These are phyloP conservation scores for Cladosporium velox DNA, from an alignment of 2,329 filamentous ascomycete genomes.

Conservation along the genomic window DNA sequence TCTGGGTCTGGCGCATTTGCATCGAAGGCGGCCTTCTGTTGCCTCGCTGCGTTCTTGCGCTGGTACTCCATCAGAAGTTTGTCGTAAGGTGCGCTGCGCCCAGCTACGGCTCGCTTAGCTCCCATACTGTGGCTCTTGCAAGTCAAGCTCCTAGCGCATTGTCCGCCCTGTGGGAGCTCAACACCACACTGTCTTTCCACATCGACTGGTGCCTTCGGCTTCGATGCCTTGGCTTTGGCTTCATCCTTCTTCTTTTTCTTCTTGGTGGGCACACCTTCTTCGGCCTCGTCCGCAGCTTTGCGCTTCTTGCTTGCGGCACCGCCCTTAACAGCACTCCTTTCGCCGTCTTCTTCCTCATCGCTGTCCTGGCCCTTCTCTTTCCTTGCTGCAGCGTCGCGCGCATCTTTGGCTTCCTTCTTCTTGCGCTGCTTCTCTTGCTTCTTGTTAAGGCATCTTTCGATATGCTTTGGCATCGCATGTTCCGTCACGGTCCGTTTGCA, in stretches of 20 bases:
- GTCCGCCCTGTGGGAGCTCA: conserved; percentile 76
- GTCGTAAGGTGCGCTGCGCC: conserved; percentile 83
- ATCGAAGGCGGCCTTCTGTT: conserved; percentile 94
- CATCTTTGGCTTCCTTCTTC: conserved; percentile 64
- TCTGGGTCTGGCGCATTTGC: conserved; percentile 82
- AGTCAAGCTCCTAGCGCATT: conserved; percentile 81
- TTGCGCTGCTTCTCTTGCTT: conserved; percentile 69
- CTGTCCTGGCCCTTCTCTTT: conserved; percentile 48
- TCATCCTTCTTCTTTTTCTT: conserved; percentile 71
- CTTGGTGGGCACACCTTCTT: conserved; percentile 74
- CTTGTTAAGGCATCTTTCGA: conserved; percentile 77
- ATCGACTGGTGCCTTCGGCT: conserved; percentile 87
- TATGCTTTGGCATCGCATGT: conserved; percentile 73
- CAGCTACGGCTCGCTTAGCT: conserved; percentile 84
- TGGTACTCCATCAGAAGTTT: conserved; percentile 68
- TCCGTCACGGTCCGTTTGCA: conserved; percentile 87
- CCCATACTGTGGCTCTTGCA: conserved; percentile 94
- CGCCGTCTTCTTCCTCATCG: conserved; percentile 38
- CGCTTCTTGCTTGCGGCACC: conserved; percentile 44
- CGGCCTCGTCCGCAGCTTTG: conserved; percentile 55
- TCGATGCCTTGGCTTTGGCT: conserved; percentile 64
- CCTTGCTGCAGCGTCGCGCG: conserved; percentile 51
- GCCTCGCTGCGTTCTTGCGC: conserved; percentile 99
- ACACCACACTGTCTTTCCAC: conserved; percentile 93
- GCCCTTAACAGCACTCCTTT: conserved; percentile 35